phyloP scores from a whole-genome alignment of 2,329 filamentous ascomycete species.

The Neobulgaria alba region DNA sequence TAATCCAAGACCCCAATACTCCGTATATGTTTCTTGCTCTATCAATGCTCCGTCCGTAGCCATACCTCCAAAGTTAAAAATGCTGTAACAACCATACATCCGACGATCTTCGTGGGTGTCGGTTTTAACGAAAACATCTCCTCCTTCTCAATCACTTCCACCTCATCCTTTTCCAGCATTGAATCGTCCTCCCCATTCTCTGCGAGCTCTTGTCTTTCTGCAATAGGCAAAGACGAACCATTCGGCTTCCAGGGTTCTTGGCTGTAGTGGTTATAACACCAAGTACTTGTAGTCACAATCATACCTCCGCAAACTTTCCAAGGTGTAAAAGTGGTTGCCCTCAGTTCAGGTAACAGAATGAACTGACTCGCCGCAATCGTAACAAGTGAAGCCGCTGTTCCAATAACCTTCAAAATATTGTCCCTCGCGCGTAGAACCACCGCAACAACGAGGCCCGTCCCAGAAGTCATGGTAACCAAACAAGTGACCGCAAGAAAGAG shows the following conservation, averaged over 20 bases:
- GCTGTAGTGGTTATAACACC: slow-evolving; percentile 19
- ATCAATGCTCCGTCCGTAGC: slow-evolving; percentile 3
- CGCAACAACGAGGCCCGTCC: slow-evolving; percentile 13
- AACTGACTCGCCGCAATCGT: slow-evolving; percentile 16
- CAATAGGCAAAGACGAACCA: no score
- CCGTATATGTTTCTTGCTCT: no score
- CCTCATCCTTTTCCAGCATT: not conserved
- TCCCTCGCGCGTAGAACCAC: slow-evolving; percentile 14
- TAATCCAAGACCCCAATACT: no score
- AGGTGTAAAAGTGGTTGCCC: slow-evolving; percentile 9
- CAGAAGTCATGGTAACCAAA: not conserved
- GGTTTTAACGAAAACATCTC: slow-evolving; percentile 1
- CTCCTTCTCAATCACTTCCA: not conserved
- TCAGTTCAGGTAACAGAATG: slow-evolving; percentile 12
- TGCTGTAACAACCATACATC: slow-evolving; percentile 5
- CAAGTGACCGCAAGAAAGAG: not conserved
- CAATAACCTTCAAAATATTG: slow-evolving; percentile 19
- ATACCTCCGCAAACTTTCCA: slow-evolving; percentile 16
- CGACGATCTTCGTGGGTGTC: slow-evolving; percentile 7
- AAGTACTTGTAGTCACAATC: slow-evolving; percentile 12
- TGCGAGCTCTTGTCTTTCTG: no score
- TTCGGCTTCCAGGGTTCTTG: slow-evolving; percentile 5
- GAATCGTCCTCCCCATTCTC: not conserved
- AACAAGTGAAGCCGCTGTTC: slow-evolving; percentile 12
- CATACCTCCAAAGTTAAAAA: slow-evolving; percentile 10